These are phyloP conservation scores for Kregervanrija delftensis DNA, from an alignment of 805 yeast species.

Conservation along the genomic window DNA sequence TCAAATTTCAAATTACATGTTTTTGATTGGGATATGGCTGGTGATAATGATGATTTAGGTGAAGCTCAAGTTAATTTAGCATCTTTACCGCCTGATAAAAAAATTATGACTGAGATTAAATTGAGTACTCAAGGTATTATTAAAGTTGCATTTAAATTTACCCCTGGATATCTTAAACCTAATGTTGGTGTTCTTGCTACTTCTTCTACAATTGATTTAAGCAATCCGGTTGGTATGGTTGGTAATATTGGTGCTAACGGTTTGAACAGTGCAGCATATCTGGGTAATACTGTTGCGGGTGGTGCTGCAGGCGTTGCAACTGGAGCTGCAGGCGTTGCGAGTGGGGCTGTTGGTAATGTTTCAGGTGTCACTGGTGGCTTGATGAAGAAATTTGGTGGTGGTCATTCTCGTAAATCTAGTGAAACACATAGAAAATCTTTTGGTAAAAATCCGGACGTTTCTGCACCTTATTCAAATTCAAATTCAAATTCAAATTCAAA, in stretches of 20 bases:
- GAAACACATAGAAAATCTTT: slow-evolving; percentile 13
- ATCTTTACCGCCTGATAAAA: slow-evolving; percentile 36
- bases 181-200: slow-evolving; percentile 41
- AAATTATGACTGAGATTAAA: slow-evolving; percentile 37
- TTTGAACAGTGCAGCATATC: slow-evolving; percentile 37
- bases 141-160: slow-evolving; percentile 46
- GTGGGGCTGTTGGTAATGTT: slow-evolving; percentile 34
- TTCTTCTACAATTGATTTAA: slow-evolving; percentile 30
- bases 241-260: slow-evolving; percentile 29
- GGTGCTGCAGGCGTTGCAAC: slow-evolving; percentile 35
- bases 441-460: slow-evolving; percentile 3
- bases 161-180: slow-evolving; percentile 67
- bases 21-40: slow-evolving; percentile 76
- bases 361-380: slow-evolving; percentile 27
- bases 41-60: slow-evolving; percentile 59
- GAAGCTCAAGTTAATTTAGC: slow-evolving; percentile 42
- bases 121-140: slow-evolving; percentile 62
- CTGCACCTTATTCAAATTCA: no score
- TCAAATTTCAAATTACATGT: slow-evolving; percentile 41
- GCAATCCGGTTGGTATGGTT: slow-evolving; percentile 27
- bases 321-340: slow-evolving; percentile 32
- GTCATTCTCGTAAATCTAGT: background rate
- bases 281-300: slow-evolving; percentile 40
- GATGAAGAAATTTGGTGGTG: slow-evolving; percentile 14
- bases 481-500: no score